Evolutionary conservation across 176 grass and related monocot genomes (phyloP), one percentile per base, ranked within the genome.

Genomic region (Carex cristatella): DNA sequence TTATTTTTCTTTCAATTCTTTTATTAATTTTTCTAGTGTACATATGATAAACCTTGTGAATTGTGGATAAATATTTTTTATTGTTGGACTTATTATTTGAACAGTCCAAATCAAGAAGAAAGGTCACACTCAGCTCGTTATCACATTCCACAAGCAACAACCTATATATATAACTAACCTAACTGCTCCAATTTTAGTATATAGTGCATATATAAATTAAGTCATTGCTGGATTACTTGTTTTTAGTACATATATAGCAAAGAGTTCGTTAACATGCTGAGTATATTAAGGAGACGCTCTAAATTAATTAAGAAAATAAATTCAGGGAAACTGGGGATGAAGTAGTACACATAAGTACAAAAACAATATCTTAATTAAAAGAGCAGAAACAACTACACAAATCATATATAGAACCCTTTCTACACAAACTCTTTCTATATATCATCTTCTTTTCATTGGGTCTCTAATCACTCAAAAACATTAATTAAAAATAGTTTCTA

Each of bases 91-190:
- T 78, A 18, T 12, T 75, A 30, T 74, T 51, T 56, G 13, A 31
- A 78, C 4, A 28, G 57, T 78, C 73, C 49, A 55, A 40, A 57
- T 4, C 13, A 53, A 57, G 28, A 58, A 78, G 44, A 58, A 78
- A 78, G 51, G 51, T 78, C 74, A 35, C 33, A 35, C 3, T 78
- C 74, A 33, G 27, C 74, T 78, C 53, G 28, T 78, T 58, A 78
- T 78, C 73, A 57, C 53, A 78, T 58, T 56, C 53, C 53, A 78
- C 74, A 78, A 78, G 74, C 28, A 78, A 78, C 53, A 78, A 58
- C 23, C 27, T 57, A 48, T 23, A 48, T 72, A 78, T 23, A 72
- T 72, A 78, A 58, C 74, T 58, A 58, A 56, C 57, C 51, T 30
- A 33, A 56, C 27, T 78, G 58, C 57, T 35, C 53, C 35, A 78